Evolutionary conservation across 2,329 filamentous ascomycete genomes (phyloP), one percentile per base, ranked within the genome.

Genomic region (Xylaria sp.): DNA sequence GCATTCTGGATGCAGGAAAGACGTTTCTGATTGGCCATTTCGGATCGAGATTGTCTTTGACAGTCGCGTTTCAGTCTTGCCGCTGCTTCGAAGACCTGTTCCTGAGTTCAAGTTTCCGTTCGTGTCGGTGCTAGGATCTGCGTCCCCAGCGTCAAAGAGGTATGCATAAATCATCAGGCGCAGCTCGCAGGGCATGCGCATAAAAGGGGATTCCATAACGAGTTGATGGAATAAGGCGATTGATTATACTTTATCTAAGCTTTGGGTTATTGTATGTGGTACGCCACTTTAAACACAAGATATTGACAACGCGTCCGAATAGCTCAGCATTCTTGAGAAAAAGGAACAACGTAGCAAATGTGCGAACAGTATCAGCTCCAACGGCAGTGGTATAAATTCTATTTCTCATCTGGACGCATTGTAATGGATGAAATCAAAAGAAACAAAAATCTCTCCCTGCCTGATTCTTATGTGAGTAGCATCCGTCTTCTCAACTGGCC

Each of bases 101-200:
- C 52, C 25, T 7, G 56, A 54, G 18, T 41, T 31, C 12, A 49
- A 15, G 31, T 55, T n/a, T 0, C 20, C 79, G 73, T 28, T 81
- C 79, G 33, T 80, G 3, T 56, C 39, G 43, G 12, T 78, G 33
- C 41, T 58, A 31, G 12, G 2, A 1, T 67, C 33, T 2, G 57
- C 18, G 63, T 82, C 80, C 2, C 64, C 67, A 1, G 58, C 51
- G 67, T 83, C 76, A 54, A 86, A 80, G 13, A 86, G 80, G 51
- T 83, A 79, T 13, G 78, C 74, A 72, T 83, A 84, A 66, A 84
- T 83, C 69, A 83, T 73, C 68, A 83, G 75, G 31, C 83, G 82
- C 61, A 84, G 77, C 73, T 84, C 83, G 8, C 78, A 74, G 8
- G 83, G 83, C 31, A 82, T 76, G 48, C 75, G 74, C 76, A 83